Evolutionary conservation across 176 grass and related monocot species (phyloP), one percentile per base, ranked within the genome.

Genomic region (Rhynchospora tenuis): DNA sequence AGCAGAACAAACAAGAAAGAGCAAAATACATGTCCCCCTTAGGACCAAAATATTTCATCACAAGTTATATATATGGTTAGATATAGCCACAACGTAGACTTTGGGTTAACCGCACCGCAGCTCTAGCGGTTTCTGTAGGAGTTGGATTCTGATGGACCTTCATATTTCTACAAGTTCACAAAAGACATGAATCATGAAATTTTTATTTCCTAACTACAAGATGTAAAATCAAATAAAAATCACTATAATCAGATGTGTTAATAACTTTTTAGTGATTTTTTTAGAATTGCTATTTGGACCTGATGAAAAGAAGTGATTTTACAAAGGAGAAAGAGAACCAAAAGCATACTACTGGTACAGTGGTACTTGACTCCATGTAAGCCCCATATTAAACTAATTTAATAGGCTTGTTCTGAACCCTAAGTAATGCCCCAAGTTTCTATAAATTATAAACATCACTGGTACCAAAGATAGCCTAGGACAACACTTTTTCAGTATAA

Each of bases 1-100:
- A 23, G 50, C 29, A 86, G 31, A 86, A 86, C 59, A 67, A 86
- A 51, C 71, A 52, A 51, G 47, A 51, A 74, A 74, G 46, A 74
- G 23, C 38, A 86, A 58, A 38, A 67, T 16, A 38, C 73, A 85
- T 17, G 45, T 59, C 9, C 11, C 27, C 38, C 58, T 10, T 70
- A 1, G 15, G 15, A 58, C 64, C 48, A 46, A 69, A 72, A 50
- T 60, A 78, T 60, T 28, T 56, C 75, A 86, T 50, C 17, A 67
- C 6, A 13, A 23, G 9, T 10, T 73, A 50, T 50, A 48, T 9
- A 50, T 26, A 48, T 19, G 20, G 27, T 56, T 45, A 70, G 48
- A 46, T 42, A 70, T 42, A 70, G 1, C 11, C 17, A 45, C 19
- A 16, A 9, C 73, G 79, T 43, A 73, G 46, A 84, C 22, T 48